phyloP scores from a whole-genome alignment of 352 stramenopile genomes.

The Pythium monospermum region DNA sequence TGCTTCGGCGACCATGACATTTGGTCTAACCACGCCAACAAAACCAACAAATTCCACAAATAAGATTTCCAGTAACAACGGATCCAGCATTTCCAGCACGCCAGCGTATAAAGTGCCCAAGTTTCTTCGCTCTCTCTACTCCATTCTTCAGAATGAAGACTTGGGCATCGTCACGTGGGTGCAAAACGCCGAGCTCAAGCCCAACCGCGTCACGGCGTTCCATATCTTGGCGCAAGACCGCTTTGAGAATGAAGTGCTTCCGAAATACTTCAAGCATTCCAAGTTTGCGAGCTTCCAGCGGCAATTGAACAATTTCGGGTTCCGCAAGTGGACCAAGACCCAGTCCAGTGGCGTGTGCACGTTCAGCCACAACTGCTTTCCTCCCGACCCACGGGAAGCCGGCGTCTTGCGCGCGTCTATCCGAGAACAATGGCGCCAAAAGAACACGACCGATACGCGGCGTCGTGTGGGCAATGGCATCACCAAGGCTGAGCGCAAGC shows the following conservation, averaged over 20 bases:
- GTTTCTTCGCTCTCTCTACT: constrained; percentile 77
- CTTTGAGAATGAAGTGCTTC: constrained; percentile 87
- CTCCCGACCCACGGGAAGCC: constrained; percentile 40
- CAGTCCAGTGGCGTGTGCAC: constrained; percentile 76
- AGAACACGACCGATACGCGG: constrained; percentile 39
- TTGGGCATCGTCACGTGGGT: constrained; percentile 62
- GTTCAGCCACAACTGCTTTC: constrained; percentile 82
- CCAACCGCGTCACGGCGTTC: constrained; percentile 64
- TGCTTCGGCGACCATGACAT: too few species aligned
- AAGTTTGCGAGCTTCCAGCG: constrained; percentile 91
- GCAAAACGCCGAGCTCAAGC: constrained; percentile 60
- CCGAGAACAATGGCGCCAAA: constrained; percentile 68
- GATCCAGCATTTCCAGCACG: neutral
- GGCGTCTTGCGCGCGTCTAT: constrained; percentile 38
- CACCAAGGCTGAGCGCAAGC: constrained; percentile 39
- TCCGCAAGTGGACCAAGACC: constrained; percentile 82
- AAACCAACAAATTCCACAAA: constrained; percentile 2
- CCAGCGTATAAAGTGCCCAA: constrained; percentile 66
- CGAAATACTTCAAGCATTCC: constrained; percentile 92
- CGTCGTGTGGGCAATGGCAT: constrained; percentile 45
- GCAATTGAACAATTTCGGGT: constrained; percentile 93
- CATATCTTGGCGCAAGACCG: constrained; percentile 69
- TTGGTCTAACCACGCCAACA: constrained; percentile 6
- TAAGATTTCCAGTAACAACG: neutral
- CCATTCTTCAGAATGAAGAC: constrained; percentile 76